Evolutionary conservation across 2,329 filamentous ascomycete genomes (phyloP).

Genomic region (Penicillium sp.): DNA sequence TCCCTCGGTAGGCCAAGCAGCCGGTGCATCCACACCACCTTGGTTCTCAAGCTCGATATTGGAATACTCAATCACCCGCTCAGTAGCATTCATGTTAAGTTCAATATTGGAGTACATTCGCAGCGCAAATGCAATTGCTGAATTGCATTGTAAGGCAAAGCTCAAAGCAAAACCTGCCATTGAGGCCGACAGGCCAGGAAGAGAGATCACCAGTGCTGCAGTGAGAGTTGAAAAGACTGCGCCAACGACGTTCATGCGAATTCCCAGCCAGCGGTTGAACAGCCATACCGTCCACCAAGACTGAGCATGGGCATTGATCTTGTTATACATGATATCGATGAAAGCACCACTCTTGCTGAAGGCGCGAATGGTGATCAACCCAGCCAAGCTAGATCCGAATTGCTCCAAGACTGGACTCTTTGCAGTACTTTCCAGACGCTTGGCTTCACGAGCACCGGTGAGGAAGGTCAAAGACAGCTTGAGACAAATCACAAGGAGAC

Average conservation of each 20-base stretch:
- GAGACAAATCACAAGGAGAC: constrained; percentile 59
- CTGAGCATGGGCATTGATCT: constrained; percentile 67
- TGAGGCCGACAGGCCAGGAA: constrained; percentile 64
- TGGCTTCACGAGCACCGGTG: constrained; percentile 69
- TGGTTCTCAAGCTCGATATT: constrained; percentile 36
- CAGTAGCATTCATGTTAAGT: constrained; percentile 44
- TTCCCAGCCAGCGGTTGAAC: constrained; percentile 75
- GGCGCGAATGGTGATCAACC: constrained; percentile 72
- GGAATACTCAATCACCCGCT: constrained; percentile 56
- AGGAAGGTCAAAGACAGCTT: constrained; percentile 57
- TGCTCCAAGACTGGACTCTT: constrained; percentile 81
- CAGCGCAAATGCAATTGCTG: constrained; percentile 65
- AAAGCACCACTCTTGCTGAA: constrained; percentile 70
- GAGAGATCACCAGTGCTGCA: constrained; percentile 63
- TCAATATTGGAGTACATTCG: constrained; percentile 70
- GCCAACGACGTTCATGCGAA: constrained; percentile 69
- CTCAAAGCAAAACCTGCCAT: constrained; percentile 74
- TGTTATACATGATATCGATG: constrained; percentile 66
- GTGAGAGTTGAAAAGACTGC: constrained; percentile 69
- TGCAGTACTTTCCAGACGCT: constrained; percentile 72
- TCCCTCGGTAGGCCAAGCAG: constrained; percentile 53
- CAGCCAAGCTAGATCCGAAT: constrained; percentile 70
- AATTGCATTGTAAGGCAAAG: constrained; percentile 70
- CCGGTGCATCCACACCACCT: constrained; percentile 25
- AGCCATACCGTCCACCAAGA: constrained; percentile 68